These are phyloP conservation scores for Scheffersomyces insectosa DNA, from an alignment of 1,139 yeast species.

Conservation along the genomic window DNA sequence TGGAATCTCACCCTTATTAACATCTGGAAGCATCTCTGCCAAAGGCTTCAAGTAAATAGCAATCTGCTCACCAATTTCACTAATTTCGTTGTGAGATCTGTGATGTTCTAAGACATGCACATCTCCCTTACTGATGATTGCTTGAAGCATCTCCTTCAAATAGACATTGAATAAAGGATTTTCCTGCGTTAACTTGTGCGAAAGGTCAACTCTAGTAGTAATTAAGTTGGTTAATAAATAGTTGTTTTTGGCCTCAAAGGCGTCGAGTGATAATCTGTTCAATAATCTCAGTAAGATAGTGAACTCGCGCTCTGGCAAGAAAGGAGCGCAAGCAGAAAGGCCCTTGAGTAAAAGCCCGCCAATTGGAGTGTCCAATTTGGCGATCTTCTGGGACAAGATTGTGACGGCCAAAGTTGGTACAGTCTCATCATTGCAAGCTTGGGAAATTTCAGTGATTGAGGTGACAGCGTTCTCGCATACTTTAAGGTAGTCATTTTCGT, in stretches of 20 bases:
- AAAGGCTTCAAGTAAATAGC: slow-evolving; percentile 69
- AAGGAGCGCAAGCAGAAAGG: slow-evolving; percentile 57
- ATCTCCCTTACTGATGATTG: slow-evolving; percentile 79
- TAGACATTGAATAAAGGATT: slow-evolving; percentile 57
- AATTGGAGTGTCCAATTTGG: slow-evolving; percentile 24
- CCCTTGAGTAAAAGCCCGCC: slow-evolving; percentile 54
- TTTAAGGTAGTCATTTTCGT: slow-evolving; percentile 31
- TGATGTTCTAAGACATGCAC: slow-evolving; percentile 79
- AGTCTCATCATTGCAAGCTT: slow-evolving; percentile 68
- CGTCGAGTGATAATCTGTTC: slow-evolving; percentile 36
- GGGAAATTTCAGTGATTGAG: slow-evolving; percentile 72
- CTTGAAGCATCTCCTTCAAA: slow-evolving; percentile 63
- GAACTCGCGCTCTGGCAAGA: slow-evolving; percentile 61
- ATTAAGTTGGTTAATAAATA: slow-evolving; percentile 36
- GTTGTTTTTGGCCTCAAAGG: slow-evolving; percentile 35
- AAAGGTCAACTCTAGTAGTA: slow-evolving; percentile 53
- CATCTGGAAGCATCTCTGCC: slow-evolving; percentile 69
- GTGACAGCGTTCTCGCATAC: slow-evolving; percentile 65
- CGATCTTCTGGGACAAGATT: slow-evolving; percentile 73
- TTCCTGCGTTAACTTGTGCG: slow-evolving; percentile 43
- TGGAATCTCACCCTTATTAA: slow-evolving; percentile 39
- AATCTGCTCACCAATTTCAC: slow-evolving; percentile 76
- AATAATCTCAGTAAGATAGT: slow-evolving; percentile 51
- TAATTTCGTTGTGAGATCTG: slow-evolving; percentile 75
- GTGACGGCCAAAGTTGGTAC: slow-evolving; percentile 83